These are phyloP conservation scores for Amanita pseudoporphyria DNA, from an alignment of 768 basidiomycete species.

Conservation along the genomic window DNA sequence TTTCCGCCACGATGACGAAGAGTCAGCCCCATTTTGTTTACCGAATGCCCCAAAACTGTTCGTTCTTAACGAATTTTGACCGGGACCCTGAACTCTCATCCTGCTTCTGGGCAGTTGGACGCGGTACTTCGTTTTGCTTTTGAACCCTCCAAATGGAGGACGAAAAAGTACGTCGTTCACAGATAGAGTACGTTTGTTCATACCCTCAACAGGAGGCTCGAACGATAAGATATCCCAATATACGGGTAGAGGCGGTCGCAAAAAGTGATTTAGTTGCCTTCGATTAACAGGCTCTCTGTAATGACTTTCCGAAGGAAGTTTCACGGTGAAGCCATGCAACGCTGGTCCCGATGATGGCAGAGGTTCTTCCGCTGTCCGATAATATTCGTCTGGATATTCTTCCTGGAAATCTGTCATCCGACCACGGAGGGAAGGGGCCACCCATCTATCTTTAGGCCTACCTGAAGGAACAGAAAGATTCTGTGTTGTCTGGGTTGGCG, in stretches of 20 bases:
- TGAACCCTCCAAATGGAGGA: conserved; percentile 25
- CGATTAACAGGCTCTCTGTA: conserved; percentile 35
- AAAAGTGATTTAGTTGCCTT: conserved; percentile 37
- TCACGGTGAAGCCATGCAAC: conserved; percentile 30
- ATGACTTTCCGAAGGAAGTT: conserved; percentile 35
- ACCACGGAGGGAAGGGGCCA: conserved; percentile 44
- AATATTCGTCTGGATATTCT: conserved; percentile 33
- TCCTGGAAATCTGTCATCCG: conserved; percentile 23
- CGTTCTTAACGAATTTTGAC: conserved; percentile 14
- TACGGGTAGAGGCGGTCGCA: conserved; percentile 25
- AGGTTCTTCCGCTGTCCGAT: conserved; percentile 37
- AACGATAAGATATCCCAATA: conserved; percentile 64
- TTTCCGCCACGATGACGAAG: conserved; percentile 36
- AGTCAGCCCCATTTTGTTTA: conserved; percentile 30
- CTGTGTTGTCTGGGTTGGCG: conserved; percentile 13
- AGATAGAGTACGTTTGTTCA: conserved; percentile 50
- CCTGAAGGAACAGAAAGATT: conserved; percentile 9
- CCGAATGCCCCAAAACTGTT: conserved; percentile 31
- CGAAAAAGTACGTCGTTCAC: conserved; percentile 59
- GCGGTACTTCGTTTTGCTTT: conserved; percentile 30
- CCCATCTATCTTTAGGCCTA: conserved; percentile 39
- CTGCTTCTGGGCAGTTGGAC: conserved; percentile 31
- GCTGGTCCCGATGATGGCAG: conserved; percentile 36
- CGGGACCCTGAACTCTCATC: conserved; percentile 23
- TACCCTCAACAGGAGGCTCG: conserved; percentile 60